Evolutionary conservation across 495 filamentous ascomycete genomes (phyloP), one percentile per base, ranked within the genome.

Genomic region (Neurospora sp.): DNA sequence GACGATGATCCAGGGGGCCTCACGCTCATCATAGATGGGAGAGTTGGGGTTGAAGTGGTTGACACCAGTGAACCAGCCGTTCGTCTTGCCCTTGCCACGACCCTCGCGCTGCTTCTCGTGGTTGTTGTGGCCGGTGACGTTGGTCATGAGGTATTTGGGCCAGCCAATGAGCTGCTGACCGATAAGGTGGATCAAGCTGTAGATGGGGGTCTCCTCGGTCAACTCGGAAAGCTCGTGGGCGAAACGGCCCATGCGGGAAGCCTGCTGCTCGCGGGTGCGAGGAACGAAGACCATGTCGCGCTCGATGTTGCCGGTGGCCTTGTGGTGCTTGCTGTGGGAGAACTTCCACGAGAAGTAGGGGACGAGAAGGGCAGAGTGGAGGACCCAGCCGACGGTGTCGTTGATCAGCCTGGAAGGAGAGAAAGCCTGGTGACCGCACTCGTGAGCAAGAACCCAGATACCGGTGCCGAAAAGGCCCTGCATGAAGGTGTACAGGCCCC

Each of bases 231-330:
- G 82, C 80, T 98, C 93, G 80, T 97, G 91, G 70, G 87, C 83
- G 71, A 93, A 75, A 74, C 85, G 86, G 76, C 93, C 93, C 73
- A 93, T 74, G 61, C 89, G 89, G 69, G 85, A 88, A 40, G 92
- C 92, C 76, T 91, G 92, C 80, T 90, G 81, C 69, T 93, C 87
- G 42, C 94, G 89, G 72, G 92, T 94, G 85, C 91, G 93, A 42
- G 96, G 96, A 3, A 97, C 86, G 84, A 97, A 97, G 73, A 98
- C 96, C 94, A 98, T 98, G 83, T 99, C 96, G 76, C 94, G 92
- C 81, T 95, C 93, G 77, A 99, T 86, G 87, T 99, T 88, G 74
- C 94, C 96, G 48, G 96, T 99, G 69, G 94, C 93, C 87, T 98
- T 94, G 88, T 97, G 93, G 85, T 97, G 93, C 88, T 94, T 94